These are phyloP conservation scores for Blastobotrys indianensis DNA, from an alignment of 1,139 yeast genomes.

Conservation along the genomic window DNA sequence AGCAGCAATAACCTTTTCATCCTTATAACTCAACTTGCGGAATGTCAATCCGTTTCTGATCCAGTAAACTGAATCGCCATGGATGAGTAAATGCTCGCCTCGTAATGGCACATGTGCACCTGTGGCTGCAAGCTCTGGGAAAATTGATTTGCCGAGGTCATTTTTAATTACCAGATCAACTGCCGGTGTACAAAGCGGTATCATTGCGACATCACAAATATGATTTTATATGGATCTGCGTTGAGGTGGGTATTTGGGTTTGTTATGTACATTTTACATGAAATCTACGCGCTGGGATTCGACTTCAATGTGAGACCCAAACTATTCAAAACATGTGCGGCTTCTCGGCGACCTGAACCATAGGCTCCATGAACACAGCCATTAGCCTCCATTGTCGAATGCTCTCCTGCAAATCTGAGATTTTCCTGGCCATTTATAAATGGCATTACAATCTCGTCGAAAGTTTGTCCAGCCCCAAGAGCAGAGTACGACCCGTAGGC, in stretches of 20 bases:
- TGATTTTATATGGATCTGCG: not conserved
- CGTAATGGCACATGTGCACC: conserved; percentile 4
- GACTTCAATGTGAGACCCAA: no score
- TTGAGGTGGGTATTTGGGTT: not conserved
- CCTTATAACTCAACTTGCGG: conserved; percentile 46
- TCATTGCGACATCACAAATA: no score
- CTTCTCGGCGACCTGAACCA: conserved; percentile 65
- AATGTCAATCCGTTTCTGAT: conserved; percentile 45
- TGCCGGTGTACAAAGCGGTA: conserved; percentile 2
- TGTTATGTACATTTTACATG: no score
- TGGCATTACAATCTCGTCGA: conserved; percentile 50
- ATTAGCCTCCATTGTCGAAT: conserved; percentile 63
- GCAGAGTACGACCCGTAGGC: conserved; percentile 75
- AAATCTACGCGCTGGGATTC: not conserved
- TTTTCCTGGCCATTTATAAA: conserved; percentile 51
- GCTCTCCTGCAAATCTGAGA: conserved; percentile 79
- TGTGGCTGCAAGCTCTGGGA: not conserved
- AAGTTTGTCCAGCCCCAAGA: conserved; percentile 60
- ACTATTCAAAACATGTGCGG: conserved; percentile 32
- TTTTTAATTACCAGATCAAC: conserved; percentile 5
- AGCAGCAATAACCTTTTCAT: conserved; percentile 43
- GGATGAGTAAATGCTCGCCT: conserved; percentile 20
- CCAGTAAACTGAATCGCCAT: conserved; percentile 38
- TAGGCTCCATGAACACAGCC: conserved; percentile 87
- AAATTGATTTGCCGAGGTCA: not conserved